Evolutionary conservation across 1,284 basidiomycete species (phyloP).

Genomic region (Cerioporus squamosus): DNA sequence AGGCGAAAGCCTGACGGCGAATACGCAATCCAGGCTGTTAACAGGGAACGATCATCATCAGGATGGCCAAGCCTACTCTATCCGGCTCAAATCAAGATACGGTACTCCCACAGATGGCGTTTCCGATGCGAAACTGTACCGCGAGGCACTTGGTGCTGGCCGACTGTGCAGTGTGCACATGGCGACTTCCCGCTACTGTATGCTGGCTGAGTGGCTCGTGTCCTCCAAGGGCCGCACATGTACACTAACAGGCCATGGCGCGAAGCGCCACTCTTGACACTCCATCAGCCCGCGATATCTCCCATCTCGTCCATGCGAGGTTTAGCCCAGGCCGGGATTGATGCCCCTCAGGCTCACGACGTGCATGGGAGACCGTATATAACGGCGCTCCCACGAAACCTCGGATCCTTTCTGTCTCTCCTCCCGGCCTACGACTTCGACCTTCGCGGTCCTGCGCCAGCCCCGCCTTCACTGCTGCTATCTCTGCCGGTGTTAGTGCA

Average conservation of each 20-base stretch:
- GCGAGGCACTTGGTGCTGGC: neutral
- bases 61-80: no score
- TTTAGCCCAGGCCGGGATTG: no score
- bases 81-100: neutral
- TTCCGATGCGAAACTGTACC: neutral
- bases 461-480: conserved; percentile 14
- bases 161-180: conserved; percentile 7
- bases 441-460: conserved; percentile 3
- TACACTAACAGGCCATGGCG: no score
- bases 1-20: no score
- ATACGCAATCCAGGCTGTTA: no score
- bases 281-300: no score
- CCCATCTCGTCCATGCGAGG: no score
- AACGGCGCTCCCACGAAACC: neutral
- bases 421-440: neutral
- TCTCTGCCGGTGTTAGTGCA: conserved; percentile 12
- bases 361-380: neutral
- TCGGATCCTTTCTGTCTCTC: neutral
- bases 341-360: no score
- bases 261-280: neutral
- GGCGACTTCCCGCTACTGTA: neutral
- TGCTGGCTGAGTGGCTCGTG: neutral
- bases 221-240: neutral
- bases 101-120: neutral
- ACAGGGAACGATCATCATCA: no score